Evolutionary conservation across 805 yeast genomes (phyloP).

Genomic region (Metschnikowia bowlesiae): DNA sequence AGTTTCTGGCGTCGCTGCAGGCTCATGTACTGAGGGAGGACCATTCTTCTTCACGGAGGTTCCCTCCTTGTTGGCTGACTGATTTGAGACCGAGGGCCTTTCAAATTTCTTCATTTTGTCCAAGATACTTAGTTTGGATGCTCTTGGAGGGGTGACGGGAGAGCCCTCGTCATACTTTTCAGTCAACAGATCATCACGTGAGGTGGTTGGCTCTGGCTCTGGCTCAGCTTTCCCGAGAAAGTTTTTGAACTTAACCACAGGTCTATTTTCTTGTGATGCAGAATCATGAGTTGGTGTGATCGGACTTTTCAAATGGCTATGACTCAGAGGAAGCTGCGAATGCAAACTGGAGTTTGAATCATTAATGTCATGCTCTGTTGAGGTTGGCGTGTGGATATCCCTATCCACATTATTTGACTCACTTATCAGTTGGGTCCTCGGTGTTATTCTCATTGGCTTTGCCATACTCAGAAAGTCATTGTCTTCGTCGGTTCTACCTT

Average conservation of each 20-base stretch:
- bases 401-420: not conserved
- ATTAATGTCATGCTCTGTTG: not conserved
- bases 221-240: not conserved
- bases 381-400: not conserved
- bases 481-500: not conserved
- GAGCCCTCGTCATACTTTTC: not conserved
- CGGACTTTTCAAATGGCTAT: not conserved
- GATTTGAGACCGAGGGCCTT: not conserved
- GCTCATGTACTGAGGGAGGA: not conserved
- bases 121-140: constrained; percentile 18
- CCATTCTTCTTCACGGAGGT: not conserved
- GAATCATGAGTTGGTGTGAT: not conserved
- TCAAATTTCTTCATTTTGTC: constrained; percentile 38
- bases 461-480: constrained; percentile 3
- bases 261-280: not conserved
- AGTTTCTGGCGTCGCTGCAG: not conserved
- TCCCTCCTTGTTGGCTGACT: not conserved
- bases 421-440: not conserved
- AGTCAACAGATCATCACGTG: not conserved
- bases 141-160: not conserved
- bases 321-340: not conserved
- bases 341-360: not conserved
- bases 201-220: not conserved
- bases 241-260: not conserved
- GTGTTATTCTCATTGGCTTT: constrained; percentile 12